phyloP scores from a whole-genome alignment of 2,329 filamentous ascomycete species.

The Phyllachora maydis region DNA sequence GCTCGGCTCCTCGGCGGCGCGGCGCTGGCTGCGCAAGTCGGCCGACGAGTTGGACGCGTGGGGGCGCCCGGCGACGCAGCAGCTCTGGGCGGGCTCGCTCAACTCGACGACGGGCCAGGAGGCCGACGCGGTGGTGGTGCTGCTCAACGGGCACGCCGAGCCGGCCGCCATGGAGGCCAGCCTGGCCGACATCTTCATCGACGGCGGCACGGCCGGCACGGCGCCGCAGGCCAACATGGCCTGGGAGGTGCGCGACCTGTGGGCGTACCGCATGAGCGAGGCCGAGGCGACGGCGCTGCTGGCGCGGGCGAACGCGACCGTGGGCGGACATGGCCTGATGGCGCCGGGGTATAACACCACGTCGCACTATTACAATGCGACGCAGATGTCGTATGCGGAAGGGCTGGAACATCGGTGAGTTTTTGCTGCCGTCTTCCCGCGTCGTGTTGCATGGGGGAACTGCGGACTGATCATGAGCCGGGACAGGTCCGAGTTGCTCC shows the following conservation, averaged over 20 bases:
- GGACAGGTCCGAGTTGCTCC: slow-evolving; percentile 17
- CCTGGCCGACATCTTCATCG: slow-evolving; percentile 28
- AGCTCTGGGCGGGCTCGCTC: no score
- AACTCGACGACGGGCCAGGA: no score
- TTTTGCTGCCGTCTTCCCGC: no score
- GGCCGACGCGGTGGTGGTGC: no score
- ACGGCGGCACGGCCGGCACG: slow-evolving; percentile 18
- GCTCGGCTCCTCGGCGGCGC: slow-evolving; percentile 16
- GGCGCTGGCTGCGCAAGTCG: slow-evolving; percentile 19
- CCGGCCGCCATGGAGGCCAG: slow-evolving; percentile 23
- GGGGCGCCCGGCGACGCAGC: no score
- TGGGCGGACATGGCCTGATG: no score
- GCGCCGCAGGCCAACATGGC: slow-evolving; percentile 16
- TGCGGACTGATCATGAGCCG: no score
- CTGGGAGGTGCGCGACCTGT: slow-evolving; percentile 33
- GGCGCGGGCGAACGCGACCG: slow-evolving; percentile 13
- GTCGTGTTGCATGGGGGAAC: no score
- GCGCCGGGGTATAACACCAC: slow-evolving; percentile 4
- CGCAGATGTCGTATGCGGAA: slow-evolving; percentile 23
- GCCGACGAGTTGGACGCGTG: no score
- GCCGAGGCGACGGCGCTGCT: slow-evolving; percentile 20
- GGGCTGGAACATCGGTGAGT: no score
- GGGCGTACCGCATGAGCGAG: slow-evolving; percentile 30
- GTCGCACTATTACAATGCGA: slow-evolving; percentile 20
- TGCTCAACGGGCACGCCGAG: slow-evolving; percentile 23